Evolutionary conservation across 129 eudicot genomes (phyloP), one percentile per base, ranked within the genome.

Genomic region (Artemisia tridentata): DNA sequence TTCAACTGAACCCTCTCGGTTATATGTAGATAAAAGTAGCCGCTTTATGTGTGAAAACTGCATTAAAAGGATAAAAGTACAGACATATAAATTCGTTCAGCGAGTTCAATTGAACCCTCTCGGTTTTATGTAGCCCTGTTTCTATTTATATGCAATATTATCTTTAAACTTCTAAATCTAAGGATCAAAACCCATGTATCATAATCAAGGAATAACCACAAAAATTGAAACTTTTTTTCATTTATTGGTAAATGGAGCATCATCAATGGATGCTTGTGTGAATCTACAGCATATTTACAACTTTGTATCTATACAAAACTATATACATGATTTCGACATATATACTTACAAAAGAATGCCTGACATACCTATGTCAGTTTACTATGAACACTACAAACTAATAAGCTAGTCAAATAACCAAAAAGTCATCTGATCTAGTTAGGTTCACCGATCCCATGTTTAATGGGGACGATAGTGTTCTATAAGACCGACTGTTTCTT

Each of bases 391-490:
- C 69, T 47, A 75, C 64, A 41, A 68, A 63, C 17, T 63, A 63
- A 71, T 45, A 55, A 54, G 53, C 31, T 13, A 77, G 71, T 62
- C 58, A 76, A 68, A 34, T 56, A 69, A 57, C 72, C 17, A 11
- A 4, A 23, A 17, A 59, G 2, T 45, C 76, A 54, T 61, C 65
- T 54, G 69, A 71, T 12, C 1, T 18, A 20, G 18, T 16, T 55
- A 55, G 6, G 15, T 18, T 67, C 6, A 29, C 43, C n/a, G 14
- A 41, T 74, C 79, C 14, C 0, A 11, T 55, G 8, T 19, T 70
- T 51, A 73, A 67, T 3, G 79, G 80, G 38, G 69, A 73, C 16
- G 73, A 61, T 13, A 80, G 75, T 72, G 67, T 72, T 78, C 68
- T 74, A 61, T 16, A 60, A 47, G 75, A 71, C 5, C 50, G 63